A percentile compares a stretch with the other conserved stretches of the same genome.
phyloP scores from a whole-genome alignment of 331 rosid genomes.

The Stylosanthes scabra region DNA sequence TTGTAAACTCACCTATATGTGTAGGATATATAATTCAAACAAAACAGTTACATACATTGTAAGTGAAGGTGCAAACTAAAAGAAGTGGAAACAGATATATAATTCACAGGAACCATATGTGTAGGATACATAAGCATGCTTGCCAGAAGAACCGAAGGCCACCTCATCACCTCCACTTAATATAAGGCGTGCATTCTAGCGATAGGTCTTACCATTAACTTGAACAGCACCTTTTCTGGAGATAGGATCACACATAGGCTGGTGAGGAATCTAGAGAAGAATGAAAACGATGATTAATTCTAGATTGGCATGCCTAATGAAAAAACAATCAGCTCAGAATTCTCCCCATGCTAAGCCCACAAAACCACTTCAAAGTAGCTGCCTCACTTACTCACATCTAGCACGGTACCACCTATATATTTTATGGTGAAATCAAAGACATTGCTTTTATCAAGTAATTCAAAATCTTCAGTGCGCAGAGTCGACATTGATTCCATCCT shows the following conservation, averaged over 20 bases:
- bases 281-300: constrained; percentile 42
- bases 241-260: constrained; percentile 51
- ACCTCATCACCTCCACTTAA: constrained; percentile 93
- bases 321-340: constrained; percentile 10
- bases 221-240: constrained; percentile 72
- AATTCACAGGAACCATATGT: constrained; percentile 22
- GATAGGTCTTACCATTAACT: constrained; percentile 68
- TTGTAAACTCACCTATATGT: too few species aligned
- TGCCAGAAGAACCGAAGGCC: constrained; percentile 69
- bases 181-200: constrained; percentile 55
- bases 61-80: constrained; percentile 4
- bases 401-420: not conserved
- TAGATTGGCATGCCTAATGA: constrained; percentile 21
- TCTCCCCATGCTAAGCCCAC: not conserved
- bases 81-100: not conserved
- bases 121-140: constrained; percentile 97
- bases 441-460: too few species aligned
- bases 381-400: constrained; percentile 12
- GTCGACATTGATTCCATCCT: too few species aligned
- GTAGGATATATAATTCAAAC: too few species aligned
- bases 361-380: constrained; percentile 18
- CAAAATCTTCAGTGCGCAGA: too few species aligned
- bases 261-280: constrained; percentile 82
- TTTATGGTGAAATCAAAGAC: not conserved
- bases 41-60: too few species aligned